A percentile compares a stretch with the other conserved stretches of the same genome.
phyloP scores from a whole-genome alignment of 164 flowering plant genomes.

The Dillenia suffruticosa region DNA sequence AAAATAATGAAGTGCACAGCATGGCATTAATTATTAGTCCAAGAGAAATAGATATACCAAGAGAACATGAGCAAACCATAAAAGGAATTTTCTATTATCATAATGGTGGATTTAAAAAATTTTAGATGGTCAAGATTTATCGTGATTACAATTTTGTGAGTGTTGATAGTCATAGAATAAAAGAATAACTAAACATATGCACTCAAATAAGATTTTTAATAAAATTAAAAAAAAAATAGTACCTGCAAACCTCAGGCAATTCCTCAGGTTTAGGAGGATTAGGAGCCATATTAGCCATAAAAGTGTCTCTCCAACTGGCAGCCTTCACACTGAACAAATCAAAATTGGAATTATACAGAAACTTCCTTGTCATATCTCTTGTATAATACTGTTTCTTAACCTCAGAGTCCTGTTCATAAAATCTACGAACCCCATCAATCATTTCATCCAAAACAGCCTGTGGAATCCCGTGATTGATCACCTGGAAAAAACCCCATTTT shows the following conservation, averaged over 20 bases:
- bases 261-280: constrained; percentile 8
- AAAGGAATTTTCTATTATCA: no score
- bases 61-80: no score
- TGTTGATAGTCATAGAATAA: no score
- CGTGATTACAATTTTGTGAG: no score
- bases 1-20: no score
- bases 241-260: constrained; percentile 19
- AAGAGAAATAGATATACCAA: no score
- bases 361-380: constrained; percentile 6
- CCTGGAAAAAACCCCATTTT: constrained; percentile 21
- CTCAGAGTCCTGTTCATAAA: constrained; percentile 14
- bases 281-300: constrained; percentile 10
- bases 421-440: constrained; percentile 8
- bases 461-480: constrained; percentile 21
- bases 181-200: no score
- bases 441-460: constrained; percentile 6
- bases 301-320: constrained; percentile 26
- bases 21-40: no score
- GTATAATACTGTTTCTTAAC: constrained; percentile 13
- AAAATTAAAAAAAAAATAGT: no score
- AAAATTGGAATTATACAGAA: constrained; percentile 7
- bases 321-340: constrained; percentile 10
- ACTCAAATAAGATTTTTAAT: no score
- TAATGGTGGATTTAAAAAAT: no score
- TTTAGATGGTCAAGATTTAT: no score